Base-by-base conservation (phyloP, 129 eudicot genomes). In the Calendula officinalis region DNA sequence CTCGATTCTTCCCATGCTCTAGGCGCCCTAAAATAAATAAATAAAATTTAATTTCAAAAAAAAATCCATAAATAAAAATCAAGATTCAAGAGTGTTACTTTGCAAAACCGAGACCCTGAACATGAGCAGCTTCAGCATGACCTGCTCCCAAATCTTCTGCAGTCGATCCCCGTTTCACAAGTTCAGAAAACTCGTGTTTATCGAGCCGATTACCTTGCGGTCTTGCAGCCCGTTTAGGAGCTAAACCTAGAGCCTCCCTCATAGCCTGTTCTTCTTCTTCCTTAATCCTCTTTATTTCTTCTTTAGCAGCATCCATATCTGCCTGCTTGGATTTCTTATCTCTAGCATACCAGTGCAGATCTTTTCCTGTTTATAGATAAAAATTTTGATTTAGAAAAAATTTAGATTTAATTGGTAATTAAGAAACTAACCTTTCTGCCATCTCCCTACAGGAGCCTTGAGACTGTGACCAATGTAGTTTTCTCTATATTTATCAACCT, bases 141-240 rank as follows among this genome's bases (percentile, higher is more conserved):
- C 99, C 99, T 40, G 87, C 99, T 52, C 99, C 99, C 81, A 94
- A 65, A 73, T 94, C 99, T 73, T 94, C 99, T 42, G 99, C 99
- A 43, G 99, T 94, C 57, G 99, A 88, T 8, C 96, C 95, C 35
- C 96, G 79, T 72, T 94, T 94, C 44, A 94, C 82, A 30, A 94
- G 97, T 72, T 94, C 99, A 32, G 95, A 82, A 67, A 77, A 86
- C 75, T 94, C 99, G 52, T 94, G 99, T 76, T 94, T 88, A 78
- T 94, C 99, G 5, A 94, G 84, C 36, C 81, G 84, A 77, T 73
- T 88, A 30, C 81, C 89, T 72, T 88, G 95, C 35, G 99, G 79
- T 40, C 76, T 80, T 33, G 75, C 7, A 42, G 95, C 60, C 42
- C 95, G 96, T 67, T 94, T 94, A 30, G 99, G 99, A 58, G 99